phyloP scores from a whole-genome alignment of 225 moss, liverwort and hornwort genomes.

The Ulota crispa region DNA sequence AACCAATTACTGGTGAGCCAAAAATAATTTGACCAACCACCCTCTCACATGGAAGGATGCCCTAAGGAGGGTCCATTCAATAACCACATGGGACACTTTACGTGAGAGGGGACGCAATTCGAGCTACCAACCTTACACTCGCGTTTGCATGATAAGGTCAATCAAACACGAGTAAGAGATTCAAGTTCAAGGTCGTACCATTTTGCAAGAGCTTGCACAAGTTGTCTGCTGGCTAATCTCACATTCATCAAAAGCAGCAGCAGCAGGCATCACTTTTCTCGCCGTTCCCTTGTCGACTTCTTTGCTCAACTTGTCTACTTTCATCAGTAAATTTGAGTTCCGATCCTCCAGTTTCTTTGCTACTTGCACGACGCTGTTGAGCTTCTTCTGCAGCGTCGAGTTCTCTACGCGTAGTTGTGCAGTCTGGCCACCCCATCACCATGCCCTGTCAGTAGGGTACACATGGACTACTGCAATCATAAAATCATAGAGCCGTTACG shows the following conservation, averaged over 20 bases:
- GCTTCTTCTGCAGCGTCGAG: slow-evolving; percentile 49
- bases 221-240: slow-evolving; percentile 36
- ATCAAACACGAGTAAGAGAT: background rate
- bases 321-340: slow-evolving; percentile 42
- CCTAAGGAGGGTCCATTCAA: too few species aligned
- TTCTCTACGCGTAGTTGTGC: slow-evolving; percentile 70
- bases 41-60: too few species aligned
- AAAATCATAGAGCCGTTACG: background rate
- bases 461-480: background rate
- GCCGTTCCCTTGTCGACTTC: slow-evolving; percentile 11
- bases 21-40: too few species aligned
- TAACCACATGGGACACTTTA: too few species aligned
- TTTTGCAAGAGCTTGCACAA: slow-evolving; percentile 34
- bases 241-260: slow-evolving; percentile 27
- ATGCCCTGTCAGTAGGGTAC: background rate
- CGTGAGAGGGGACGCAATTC: too few species aligned
- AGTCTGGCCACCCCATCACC: slow-evolving; percentile 34
- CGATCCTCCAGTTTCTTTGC: slow-evolving; percentile 63
- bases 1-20: too few species aligned
- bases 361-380: slow-evolving; percentile 26
- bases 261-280: background rate
- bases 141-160: background rate
- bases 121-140: too few species aligned
- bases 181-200: slow-evolving; percentile 19
- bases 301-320: slow-evolving; percentile 27